A percentile compares a stretch with the other conserved stretches of the same genome.
Evolutionary conservation across 306 rosid genomes (phyloP).

Genomic region (Dalbergia cochinchinensis): DNA sequence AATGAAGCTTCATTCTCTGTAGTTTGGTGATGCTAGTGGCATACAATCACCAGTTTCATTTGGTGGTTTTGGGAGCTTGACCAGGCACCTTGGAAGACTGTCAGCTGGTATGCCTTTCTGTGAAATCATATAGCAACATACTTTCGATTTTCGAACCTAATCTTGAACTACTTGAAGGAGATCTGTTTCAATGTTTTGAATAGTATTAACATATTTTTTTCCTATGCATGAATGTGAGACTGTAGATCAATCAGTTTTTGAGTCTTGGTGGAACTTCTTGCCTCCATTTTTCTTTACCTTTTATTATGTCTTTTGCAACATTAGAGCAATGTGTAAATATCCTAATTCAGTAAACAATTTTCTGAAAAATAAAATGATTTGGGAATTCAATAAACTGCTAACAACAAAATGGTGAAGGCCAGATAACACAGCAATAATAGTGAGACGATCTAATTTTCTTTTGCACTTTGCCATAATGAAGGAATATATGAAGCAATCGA

Average conservation of each 20-base stretch:
- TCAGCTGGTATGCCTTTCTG: conserved; percentile 60
- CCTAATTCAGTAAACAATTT: not conserved
- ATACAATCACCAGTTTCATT: conserved; percentile 95
- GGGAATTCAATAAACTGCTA: not conserved
- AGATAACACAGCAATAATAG: conserved; percentile 9
- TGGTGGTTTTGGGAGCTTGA: conserved; percentile 95
- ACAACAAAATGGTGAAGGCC: conserved; percentile 13
- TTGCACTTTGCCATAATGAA: conserved; percentile 48
- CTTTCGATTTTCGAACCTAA: too few relatives aligned
- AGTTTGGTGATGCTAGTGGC: conserved; percentile 99
- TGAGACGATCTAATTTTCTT: conserved; percentile 37
- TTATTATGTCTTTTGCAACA: not conserved
- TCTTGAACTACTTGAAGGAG: conserved; percentile 6
- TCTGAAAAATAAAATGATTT: not conserved
- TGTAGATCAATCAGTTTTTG: not conserved
- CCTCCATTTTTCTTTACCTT: not conserved
- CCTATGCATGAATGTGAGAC: not conserved
- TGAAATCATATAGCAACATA: not conserved
- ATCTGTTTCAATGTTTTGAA: conserved; percentile 24
- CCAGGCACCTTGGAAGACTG: conserved; percentile 92
- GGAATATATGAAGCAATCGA: conserved; percentile 87
- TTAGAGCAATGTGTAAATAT: not conserved
- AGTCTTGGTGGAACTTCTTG: not conserved
- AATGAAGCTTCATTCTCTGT: conserved; percentile 52
- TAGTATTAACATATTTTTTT: not conserved